Evolutionary conservation across 108 stramenopile genomes (phyloP).

Genomic region (Fistulifera solaris): DNA sequence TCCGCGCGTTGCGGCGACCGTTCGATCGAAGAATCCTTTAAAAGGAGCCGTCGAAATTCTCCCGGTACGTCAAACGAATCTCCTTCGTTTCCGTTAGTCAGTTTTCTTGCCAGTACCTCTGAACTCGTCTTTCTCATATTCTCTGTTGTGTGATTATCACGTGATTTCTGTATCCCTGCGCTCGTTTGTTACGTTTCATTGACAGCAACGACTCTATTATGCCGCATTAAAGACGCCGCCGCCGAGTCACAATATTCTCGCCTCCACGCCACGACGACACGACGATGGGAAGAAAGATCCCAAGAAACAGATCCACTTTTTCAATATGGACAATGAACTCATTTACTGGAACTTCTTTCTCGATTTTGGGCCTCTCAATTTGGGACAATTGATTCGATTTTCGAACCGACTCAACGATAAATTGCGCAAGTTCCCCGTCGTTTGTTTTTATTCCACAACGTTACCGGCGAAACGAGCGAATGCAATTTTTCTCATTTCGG

Average conservation of each 20-base stretch:
- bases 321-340: slow-evolving; percentile 86
- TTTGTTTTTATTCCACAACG: slow-evolving; percentile 77
- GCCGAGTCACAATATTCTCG: slow-evolving; percentile 22
- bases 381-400: slow-evolving; percentile 95
- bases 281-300: background rate
- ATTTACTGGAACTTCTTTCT: slow-evolving; percentile 99
- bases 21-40: slow-evolving; percentile 32
- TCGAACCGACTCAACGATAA: slow-evolving; percentile 63
- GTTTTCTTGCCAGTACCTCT: no score
- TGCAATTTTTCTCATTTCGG: slow-evolving; percentile 81
- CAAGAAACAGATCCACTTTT: slow-evolving; percentile 56
- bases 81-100: no score
- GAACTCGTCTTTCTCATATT: no score
- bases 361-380: slow-evolving; percentile 98
- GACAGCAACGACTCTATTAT: slow-evolving; percentile 40
- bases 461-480: slow-evolving; percentile 83
- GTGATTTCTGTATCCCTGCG: no score
- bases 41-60: slow-evolving; percentile 38
- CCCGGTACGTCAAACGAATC: slow-evolving; percentile 20
- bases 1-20: slow-evolving; percentile 7
- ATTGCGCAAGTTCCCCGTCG: slow-evolving; percentile 26
- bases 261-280: slow-evolving; percentile 1
- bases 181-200: no score
- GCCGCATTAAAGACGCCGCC: slow-evolving; percentile 26
- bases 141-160: no score